A percentile compares a stretch with the other conserved stretches of the same genome.
These are phyloP conservation scores for Paulownia fortunei DNA, from an alignment of 257 asterid species.

Conservation along the genomic window DNA sequence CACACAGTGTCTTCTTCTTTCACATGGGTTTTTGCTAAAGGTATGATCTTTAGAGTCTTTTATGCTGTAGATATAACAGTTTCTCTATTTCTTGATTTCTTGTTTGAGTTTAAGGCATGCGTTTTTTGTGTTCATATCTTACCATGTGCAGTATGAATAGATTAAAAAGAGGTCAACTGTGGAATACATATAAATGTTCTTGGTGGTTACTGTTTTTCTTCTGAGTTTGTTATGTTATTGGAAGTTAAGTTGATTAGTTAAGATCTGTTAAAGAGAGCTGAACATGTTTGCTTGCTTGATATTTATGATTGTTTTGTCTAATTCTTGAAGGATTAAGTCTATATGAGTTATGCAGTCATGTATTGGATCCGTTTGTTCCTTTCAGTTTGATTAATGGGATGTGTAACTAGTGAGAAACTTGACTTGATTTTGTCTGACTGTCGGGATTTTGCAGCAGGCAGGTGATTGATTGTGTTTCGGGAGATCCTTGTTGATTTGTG, in stretches of 20 bases:
- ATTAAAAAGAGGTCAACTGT: conserved; percentile 31
- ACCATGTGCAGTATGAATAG: neutral
- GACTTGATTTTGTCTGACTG: conserved; percentile 26
- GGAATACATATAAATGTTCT: neutral
- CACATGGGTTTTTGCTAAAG: conserved; percentile 47
- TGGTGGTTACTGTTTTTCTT: conserved; percentile 11
- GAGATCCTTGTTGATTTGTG: conserved; percentile 39
- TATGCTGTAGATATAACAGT: neutral
- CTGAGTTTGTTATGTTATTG: conserved; percentile 26
- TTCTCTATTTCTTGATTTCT: conserved; percentile 22
- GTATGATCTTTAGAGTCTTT: conserved; percentile 39
- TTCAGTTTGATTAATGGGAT: conserved; percentile 16
- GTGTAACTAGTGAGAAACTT: neutral
- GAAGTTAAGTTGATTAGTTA: conserved; percentile 26
- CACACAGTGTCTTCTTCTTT: conserved; percentile 24
- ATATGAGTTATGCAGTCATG: neutral
- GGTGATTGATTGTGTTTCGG: conserved; percentile 41
- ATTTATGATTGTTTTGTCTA: neutral
- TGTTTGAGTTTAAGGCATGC: conserved; percentile 26
- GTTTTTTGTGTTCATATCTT: neutral
- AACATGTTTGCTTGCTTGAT: neutral
- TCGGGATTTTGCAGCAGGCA: conserved; percentile 45
- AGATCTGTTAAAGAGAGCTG: conserved; percentile 46
- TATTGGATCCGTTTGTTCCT: conserved; percentile 34
- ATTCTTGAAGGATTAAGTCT: conserved; percentile 12